phyloP scores from a whole-genome alignment of 768 basidiomycete species.

The Collybiopsis luxurians region DNA sequence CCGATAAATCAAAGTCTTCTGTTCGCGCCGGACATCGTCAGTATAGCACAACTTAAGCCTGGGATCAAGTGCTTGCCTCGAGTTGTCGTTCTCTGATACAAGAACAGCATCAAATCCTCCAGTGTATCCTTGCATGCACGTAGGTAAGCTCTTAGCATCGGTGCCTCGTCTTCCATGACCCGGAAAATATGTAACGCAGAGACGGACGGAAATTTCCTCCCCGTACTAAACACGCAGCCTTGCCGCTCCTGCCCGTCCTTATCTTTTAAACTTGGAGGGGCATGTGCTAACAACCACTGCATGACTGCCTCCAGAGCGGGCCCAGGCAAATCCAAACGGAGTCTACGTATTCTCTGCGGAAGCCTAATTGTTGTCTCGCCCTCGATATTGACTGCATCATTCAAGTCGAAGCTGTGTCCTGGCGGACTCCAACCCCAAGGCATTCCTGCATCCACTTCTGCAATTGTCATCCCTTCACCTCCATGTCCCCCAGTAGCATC shows the following conservation, averaged over 20 bases:
- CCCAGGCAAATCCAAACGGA: background rate
- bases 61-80: background rate
- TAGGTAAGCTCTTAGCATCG: conserved; percentile 1
- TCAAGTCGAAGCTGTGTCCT: background rate
- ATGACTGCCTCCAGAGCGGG: background rate
- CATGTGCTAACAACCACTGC: background rate
- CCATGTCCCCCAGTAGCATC: too few species aligned
- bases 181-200: background rate
- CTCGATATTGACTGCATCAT: background rate
- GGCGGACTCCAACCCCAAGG: background rate
- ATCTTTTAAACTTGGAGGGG: background rate
- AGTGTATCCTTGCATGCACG: background rate
- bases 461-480: background rate
- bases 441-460: background rate
- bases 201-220: background rate
- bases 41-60: too few species aligned
- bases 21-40: too few species aligned
- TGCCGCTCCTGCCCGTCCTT: too few species aligned
- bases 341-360: background rate
- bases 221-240: too few species aligned
- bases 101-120: background rate
- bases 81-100: background rate
- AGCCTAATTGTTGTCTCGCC: background rate
- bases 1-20: background rate
- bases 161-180: background rate